phyloP scores from a whole-genome alignment of 2,329 filamentous ascomycete genomes.

The Chlorencoelia australis region DNA sequence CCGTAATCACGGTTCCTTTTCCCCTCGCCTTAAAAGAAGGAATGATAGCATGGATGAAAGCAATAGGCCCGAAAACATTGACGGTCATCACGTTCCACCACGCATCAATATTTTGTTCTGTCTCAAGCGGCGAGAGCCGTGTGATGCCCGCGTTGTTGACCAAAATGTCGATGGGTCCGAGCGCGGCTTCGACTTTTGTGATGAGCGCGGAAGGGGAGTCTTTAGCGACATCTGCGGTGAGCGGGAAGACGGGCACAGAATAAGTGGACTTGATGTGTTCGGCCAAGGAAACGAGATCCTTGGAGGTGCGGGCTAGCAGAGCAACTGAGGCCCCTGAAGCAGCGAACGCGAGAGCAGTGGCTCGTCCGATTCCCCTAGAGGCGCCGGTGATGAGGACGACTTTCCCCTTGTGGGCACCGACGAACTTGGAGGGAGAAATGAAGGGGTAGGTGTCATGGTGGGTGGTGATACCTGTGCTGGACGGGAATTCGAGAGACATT shows the following conservation, averaged over 20 bases:
- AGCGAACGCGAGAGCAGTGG: neutral
- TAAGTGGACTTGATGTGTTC: constrained; percentile 5
- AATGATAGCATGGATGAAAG: constrained; percentile 3
- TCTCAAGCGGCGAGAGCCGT: neutral
- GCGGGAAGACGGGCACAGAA: neutral
- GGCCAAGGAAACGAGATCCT: constrained; percentile 4
- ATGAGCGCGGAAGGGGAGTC: neutral
- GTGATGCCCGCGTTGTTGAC: constrained; percentile 6
- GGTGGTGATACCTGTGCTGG: no score
- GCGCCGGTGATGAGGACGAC: neutral
- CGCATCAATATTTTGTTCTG: constrained; percentile 1
- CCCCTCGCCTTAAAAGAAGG: no score
- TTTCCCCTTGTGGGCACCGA: neutral
- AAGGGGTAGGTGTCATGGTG: constrained; percentile 1
- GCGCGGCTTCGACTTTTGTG: neutral
- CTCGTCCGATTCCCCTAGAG: neutral
- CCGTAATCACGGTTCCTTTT: no score
- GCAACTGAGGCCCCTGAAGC: neutral
- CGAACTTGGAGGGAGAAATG: neutral
- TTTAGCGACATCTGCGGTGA: neutral
- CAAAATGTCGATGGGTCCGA: constrained; percentile 6
- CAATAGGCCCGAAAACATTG: neutral
- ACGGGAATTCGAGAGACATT: no score
- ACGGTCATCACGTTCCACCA: constrained; percentile 2
- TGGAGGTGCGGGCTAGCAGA: constrained; percentile 2